These are phyloP conservation scores for Cadophora luteo-olivacea DNA, from an alignment of 2,329 filamentous ascomycete species.

Conservation along the genomic window DNA sequence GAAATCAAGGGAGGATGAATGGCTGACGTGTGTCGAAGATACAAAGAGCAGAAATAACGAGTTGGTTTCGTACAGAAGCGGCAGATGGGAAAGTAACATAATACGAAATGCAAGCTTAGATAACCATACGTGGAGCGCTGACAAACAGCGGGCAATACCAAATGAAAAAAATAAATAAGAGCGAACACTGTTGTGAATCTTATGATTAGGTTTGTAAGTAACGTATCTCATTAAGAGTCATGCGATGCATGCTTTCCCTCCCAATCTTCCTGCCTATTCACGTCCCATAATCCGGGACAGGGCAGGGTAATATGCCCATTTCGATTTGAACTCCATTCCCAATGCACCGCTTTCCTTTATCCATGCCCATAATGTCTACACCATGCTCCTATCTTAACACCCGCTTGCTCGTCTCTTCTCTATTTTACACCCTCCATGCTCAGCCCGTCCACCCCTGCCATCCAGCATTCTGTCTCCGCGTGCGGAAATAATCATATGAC, in stretches of 20 bases:
- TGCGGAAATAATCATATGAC: slow-evolving; percentile 44
- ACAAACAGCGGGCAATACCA: too few relatives aligned
- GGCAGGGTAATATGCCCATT: background rate
- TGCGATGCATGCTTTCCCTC: background rate
- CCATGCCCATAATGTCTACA: background rate
- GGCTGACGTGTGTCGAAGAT: too few relatives aligned
- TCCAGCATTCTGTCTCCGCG: slow-evolving; percentile 33
- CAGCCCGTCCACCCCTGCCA: slow-evolving; percentile 18
- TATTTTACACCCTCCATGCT: background rate
- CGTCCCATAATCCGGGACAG: background rate
- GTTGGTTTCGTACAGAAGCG: background rate
- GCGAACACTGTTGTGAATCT: slow-evolving; percentile 2
- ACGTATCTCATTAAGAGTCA: slow-evolving; percentile 15
- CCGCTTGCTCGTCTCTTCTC: background rate
- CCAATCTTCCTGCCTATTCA: background rate
- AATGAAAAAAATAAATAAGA: too few relatives aligned
- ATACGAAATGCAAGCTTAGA: background rate
- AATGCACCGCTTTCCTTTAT: slow-evolving; percentile 13
- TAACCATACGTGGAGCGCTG: background rate
- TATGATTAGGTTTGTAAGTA: slow-evolving; percentile 10
- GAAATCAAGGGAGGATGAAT: background rate
- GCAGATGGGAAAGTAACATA: background rate
- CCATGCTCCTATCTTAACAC: background rate
- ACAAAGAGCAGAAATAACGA: background rate
- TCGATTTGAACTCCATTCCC: slow-evolving; percentile 9